Conservation (phyloP, 176 grass and related monocot genomes). For the Poa annua region DNA sequence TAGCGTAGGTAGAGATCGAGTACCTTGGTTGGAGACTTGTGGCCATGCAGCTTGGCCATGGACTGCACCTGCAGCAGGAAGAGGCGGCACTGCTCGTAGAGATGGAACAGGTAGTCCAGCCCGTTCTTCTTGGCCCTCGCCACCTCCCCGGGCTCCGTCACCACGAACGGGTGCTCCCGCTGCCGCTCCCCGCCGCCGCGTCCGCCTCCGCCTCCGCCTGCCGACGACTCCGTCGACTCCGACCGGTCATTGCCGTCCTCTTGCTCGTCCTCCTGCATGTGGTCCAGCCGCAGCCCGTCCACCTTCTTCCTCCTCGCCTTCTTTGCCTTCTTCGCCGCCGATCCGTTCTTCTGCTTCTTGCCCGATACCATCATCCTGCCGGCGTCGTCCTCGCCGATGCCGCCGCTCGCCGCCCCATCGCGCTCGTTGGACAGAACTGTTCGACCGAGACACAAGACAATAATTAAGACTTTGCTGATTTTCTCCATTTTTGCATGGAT, state of each 20-base stretch:
- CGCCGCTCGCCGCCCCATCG: constrained; percentile 39
- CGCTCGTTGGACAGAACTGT: constrained; percentile 69
- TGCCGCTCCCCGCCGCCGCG: constrained; percentile 51
- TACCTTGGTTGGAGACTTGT: constrained; percentile 99
- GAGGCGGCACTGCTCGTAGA: constrained; percentile 97
- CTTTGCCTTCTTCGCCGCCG: constrained; percentile 39
- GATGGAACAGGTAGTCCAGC: constrained; percentile 95
- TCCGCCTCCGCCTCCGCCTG: constrained; percentile 40
- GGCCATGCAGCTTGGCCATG: constrained; percentile 73
- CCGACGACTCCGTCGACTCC: constrained; percentile 70
- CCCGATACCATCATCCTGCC: constrained; percentile 40
- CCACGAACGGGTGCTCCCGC: constrained; percentile 97
- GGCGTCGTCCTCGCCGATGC: constrained; percentile 44
- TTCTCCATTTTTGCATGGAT: neutral
- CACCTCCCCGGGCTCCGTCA: constrained; percentile 97
- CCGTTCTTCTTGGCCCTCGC: constrained; percentile 99
- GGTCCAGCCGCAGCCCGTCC: constrained; percentile 47
- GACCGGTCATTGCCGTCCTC: constrained; percentile 51
- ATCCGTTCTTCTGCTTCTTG: constrained; percentile 55
- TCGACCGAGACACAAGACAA: neutral
- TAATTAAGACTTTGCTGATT: neutral
- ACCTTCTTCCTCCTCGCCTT: constrained; percentile 52
- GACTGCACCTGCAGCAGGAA: constrained; percentile 97
- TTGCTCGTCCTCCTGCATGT: constrained; percentile 43
- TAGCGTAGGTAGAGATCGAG: neutral